Conservation (phyloP, 495 filamentous ascomycete genomes). For the Penicillium desertorum region DNA sequence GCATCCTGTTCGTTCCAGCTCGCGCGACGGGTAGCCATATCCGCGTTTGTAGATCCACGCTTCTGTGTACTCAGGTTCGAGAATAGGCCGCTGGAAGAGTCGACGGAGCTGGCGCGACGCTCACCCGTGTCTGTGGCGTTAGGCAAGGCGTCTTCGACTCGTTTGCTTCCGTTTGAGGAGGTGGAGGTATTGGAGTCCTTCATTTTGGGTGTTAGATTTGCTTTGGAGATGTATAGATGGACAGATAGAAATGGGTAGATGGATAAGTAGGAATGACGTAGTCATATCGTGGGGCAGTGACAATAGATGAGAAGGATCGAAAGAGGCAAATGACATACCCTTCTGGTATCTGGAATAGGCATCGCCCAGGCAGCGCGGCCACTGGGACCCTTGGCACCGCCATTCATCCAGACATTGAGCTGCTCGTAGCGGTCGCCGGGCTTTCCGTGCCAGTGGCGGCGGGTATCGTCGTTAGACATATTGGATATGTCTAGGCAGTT, state of each 20-base stretch:
- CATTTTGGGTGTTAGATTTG: constrained; percentile 3
- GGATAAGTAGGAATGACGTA: too few species aligned
- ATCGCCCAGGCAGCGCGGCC: constrained; percentile 31
- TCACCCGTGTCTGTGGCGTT: constrained; percentile 27
- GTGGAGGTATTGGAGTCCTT: constrained; percentile 31
- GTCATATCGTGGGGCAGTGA: too few species aligned
- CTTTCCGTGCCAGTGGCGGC: constrained; percentile 45
- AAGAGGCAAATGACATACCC: constrained; percentile 22
- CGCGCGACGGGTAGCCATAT: constrained; percentile 39
- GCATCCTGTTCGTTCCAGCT: constrained; percentile 52
- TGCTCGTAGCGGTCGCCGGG: constrained; percentile 44
- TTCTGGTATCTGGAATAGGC: constrained; percentile 22
- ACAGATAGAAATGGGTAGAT: background rate
- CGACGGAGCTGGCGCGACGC: constrained; percentile 33
- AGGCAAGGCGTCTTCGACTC: constrained; percentile 3
- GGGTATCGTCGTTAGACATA: constrained; percentile 31
- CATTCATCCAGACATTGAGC: constrained; percentile 44
- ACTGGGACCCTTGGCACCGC: constrained; percentile 32
- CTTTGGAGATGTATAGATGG: background rate
- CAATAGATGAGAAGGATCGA: background rate
- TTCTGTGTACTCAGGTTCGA: constrained; percentile 52
- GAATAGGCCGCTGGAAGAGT: constrained; percentile 39
- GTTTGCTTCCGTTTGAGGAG: constrained; percentile 17
- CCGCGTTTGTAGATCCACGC: constrained; percentile 44
- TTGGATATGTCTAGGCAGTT: constrained; percentile 18